Evolutionary conservation across 441 rosid genomes (phyloP).

Genomic region (Francoa sonchifolia): DNA sequence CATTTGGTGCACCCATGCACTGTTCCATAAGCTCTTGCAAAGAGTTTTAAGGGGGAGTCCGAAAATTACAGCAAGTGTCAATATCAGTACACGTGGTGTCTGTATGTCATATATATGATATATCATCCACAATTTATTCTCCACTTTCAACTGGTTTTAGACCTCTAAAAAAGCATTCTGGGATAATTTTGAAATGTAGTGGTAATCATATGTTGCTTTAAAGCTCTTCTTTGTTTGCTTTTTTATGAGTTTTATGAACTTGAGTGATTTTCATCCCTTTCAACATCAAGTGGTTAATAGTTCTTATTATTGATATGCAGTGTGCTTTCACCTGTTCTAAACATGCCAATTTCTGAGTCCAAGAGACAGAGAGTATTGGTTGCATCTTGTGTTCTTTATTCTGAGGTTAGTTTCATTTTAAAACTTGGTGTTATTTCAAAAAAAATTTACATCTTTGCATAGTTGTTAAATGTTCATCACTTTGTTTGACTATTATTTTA

Average conservation of each 20-base stretch:
- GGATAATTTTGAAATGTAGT: background rate
- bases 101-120: no score
- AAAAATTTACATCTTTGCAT: slow-evolving; percentile 9
- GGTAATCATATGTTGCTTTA: slow-evolving; percentile 2
- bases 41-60: no score
- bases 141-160: background rate
- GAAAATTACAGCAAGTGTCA: no score
- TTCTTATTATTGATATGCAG: slow-evolving; percentile 33
- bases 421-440: slow-evolving; percentile 11
- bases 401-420: slow-evolving; percentile 72
- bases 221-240: slow-evolving; percentile 1
- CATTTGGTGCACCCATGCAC: no score
- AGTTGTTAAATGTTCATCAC: slow-evolving; percentile 12
- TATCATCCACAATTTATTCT: no score
- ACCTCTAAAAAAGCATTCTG: background rate
- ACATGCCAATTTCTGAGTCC: slow-evolving; percentile 97
- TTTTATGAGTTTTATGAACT: no score
- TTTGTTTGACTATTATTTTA: slow-evolving; percentile 2
- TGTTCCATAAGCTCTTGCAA: no score
- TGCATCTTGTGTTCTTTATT: slow-evolving; percentile 94
- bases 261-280: background rate
- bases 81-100: no score
- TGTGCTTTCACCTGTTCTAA: slow-evolving; percentile 92
- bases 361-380: slow-evolving; percentile 97
- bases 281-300: slow-evolving; percentile 8